Percentiles rank a stretch among this genome's conserved stretches.
Conservation (phyloP, 2,329 filamentous ascomycete species). For the Exophiala lecanii-corni region DNA sequence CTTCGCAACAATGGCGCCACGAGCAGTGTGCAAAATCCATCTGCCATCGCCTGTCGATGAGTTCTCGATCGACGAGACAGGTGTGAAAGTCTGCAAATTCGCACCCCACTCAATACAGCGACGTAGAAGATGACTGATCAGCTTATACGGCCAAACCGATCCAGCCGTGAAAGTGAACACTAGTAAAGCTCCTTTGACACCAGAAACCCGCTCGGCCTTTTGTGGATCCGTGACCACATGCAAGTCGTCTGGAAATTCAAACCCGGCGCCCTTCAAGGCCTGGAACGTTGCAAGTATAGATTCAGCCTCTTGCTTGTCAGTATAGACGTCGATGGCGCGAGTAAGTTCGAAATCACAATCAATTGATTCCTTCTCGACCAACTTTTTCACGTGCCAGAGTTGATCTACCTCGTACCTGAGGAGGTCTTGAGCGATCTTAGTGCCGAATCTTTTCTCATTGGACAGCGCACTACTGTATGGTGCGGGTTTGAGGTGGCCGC, state of each 20-base stretch:
- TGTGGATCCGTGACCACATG: constrained; percentile 21
- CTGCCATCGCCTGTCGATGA: constrained; percentile 25
- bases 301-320: constrained; percentile 30
- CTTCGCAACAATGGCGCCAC: constrained; percentile 60
- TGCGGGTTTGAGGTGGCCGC: constrained; percentile 43
- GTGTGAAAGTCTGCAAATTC: constrained; percentile 52
- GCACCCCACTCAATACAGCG: constrained; percentile 48
- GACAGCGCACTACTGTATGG: constrained; percentile 36
- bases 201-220: constrained; percentile 27
- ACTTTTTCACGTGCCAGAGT: constrained; percentile 35
- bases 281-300: constrained; percentile 31
- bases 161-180: constrained; percentile 33
- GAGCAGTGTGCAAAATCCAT: constrained; percentile 67
- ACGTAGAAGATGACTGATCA: constrained; percentile 68
- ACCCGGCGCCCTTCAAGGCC: constrained; percentile 27
- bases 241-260: constrained; percentile 30
- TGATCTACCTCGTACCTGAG: constrained; percentile 39
- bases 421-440: constrained; percentile 36
- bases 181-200: constrained; percentile 35
- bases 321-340: constrained; percentile 37
- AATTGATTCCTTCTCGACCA: constrained; percentile 39
- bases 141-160: constrained; percentile 64
- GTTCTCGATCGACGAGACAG: constrained; percentile 34
- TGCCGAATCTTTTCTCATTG: constrained; percentile 31
- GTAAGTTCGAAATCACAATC: constrained; percentile 42